phyloP scores from a whole-genome alignment of 179 eudicot genomes.

The Drosera spatulata region DNA sequence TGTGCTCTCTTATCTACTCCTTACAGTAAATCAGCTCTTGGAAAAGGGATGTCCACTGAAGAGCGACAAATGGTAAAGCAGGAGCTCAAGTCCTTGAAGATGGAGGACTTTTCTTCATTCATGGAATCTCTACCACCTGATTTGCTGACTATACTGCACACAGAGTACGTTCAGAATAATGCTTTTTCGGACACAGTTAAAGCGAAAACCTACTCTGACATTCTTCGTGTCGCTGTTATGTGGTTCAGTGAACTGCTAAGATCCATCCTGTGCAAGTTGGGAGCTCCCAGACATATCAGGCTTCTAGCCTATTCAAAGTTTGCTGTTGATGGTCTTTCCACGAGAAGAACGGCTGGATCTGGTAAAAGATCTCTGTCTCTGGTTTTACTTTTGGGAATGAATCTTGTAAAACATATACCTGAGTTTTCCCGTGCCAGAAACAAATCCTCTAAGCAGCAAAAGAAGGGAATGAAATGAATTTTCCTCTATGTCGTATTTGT shows the following conservation, averaged over 20 bases:
- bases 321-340: slow-evolving; percentile 59
- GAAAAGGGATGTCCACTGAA: slow-evolving; percentile 59
- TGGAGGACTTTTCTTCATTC: slow-evolving; percentile 79
- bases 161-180: slow-evolving; percentile 45
- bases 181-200: slow-evolving; percentile 1
- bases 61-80: slow-evolving; percentile 52
- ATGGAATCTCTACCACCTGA: slow-evolving; percentile 89
- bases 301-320: slow-evolving; percentile 61
- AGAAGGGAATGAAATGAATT: too few species aligned
- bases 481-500: too few species aligned
- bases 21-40: slow-evolving; percentile 64
- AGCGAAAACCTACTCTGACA: background rate
- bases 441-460: too few species aligned
- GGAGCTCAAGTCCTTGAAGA: slow-evolving; percentile 53
- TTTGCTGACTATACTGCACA: slow-evolving; percentile 52
- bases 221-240: background rate
- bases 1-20: background rate
- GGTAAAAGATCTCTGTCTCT: slow-evolving; percentile 26
- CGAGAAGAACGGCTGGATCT: slow-evolving; percentile 22
- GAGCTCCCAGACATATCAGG: slow-evolving; percentile 49
- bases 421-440: too few species aligned
- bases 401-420: background rate
- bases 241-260: slow-evolving; percentile 61
- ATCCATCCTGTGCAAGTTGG: slow-evolving; percentile 60
- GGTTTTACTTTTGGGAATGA: background rate